Evolutionary conservation across 768 basidiomycete species (phyloP), one percentile per base, ranked within the genome.

Genomic region (Trametopsis cervina): DNA sequence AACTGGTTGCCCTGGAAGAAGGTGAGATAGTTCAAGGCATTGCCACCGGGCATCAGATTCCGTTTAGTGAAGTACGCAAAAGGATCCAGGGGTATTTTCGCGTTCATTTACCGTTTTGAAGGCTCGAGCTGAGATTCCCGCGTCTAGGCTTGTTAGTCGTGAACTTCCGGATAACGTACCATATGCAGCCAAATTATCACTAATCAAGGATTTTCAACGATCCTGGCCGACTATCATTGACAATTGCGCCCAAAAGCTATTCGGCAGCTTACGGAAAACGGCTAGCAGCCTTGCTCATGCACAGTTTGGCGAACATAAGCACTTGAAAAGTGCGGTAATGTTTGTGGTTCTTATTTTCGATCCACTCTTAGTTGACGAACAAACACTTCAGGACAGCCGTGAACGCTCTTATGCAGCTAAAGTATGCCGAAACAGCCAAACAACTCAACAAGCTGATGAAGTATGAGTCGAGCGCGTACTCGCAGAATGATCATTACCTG

Each of bases 91-190:
- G 29, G 29, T 33, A 33, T 33, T 7, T 33, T 15, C 15, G 7
- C 9, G n/a, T n/a, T n/a, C n/a, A n/a, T n/a, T n/a, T n/a, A n/a
- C n/a, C n/a, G n/a, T n/a, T n/a, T n/a, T n/a, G n/a, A n/a, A n/a
- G n/a, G n/a, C n/a, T n/a, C n/a, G n/a, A n/a, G 42, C 24, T 18
- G 20, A 35, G 22, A n/a, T 39, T 13, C 10, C 15, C 2, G n/a
- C 29, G 10, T 12, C 24, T 21, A 75, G 74, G 10, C 64, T 66
- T 6, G 63, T 64, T 24, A 65, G 60, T 2, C 72, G 73, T 64
- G 73, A 75, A 37, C 66, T 75, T 10, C 73, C 73, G 0, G 60
- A 65, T 6, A 69, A 74, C 35, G 58, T 72, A 12, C 74, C 74
- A 0, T 74, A 67, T 41, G 59, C 62, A 17, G 73, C 70, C 13